These are phyloP conservation scores for Microbotryum scabiosae DNA, from an alignment of 1,284 basidiomycete genomes.

Conservation along the genomic window DNA sequence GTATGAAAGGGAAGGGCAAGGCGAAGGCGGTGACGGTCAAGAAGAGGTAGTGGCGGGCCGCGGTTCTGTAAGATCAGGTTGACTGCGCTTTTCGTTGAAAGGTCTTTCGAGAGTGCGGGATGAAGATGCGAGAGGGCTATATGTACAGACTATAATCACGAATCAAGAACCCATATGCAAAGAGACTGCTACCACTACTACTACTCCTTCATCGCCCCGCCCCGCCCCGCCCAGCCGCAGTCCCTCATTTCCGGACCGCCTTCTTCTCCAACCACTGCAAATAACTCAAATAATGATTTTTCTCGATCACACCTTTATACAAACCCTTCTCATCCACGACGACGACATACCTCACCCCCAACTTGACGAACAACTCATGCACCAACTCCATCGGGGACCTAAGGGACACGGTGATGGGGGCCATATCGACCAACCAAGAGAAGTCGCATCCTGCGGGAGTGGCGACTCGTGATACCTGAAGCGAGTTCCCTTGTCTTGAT, in stretches of 20 bases:
- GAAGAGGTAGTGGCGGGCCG: no score
- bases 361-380: slow-evolving; percentile 62
- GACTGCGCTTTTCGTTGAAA: no score
- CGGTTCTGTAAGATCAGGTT: no score
- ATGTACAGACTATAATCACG: no score
- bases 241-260: neutral
- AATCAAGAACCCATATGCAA: no score
- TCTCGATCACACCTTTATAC: slow-evolving; percentile 84
- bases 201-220: no score
- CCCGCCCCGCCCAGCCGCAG: no score
- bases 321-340: slow-evolving; percentile 72
- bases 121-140: no score
- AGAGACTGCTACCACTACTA: no score
- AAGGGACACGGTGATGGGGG: slow-evolving; percentile 22
- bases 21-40: slow-evolving; percentile 1
- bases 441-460: slow-evolving; percentile 39
- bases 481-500: slow-evolving; percentile 63
- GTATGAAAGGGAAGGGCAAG: neutral
- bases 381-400: slow-evolving; percentile 24
- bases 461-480: slow-evolving; percentile 49
- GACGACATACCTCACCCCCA: slow-evolving; percentile 81
- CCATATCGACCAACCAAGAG: slow-evolving; percentile 35
- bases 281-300: slow-evolving; percentile 52
- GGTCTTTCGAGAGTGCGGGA: no score
- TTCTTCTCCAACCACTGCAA: slow-evolving; percentile 2